Evolutionary conservation across 2,329 filamentous ascomycete species (phyloP).

Genomic region (Furcasterigmium sp.): DNA sequence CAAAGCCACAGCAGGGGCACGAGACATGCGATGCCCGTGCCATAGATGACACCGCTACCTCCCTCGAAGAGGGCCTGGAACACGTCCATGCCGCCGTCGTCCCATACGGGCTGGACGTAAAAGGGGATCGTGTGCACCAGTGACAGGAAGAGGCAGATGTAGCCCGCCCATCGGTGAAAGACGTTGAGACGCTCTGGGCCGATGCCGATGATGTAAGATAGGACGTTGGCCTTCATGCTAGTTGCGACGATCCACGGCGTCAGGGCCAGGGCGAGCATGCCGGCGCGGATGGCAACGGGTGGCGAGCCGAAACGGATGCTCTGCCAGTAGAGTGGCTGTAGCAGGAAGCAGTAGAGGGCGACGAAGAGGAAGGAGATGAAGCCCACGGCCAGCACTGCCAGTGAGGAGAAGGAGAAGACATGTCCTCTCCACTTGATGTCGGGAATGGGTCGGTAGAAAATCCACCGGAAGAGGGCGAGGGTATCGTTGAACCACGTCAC

Average conservation of each 20-base stretch:
- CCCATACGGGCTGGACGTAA: slow-evolving; percentile 82
- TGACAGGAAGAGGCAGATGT: slow-evolving; percentile 76
- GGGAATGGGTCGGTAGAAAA: slow-evolving; percentile 84
- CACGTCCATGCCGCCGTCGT: slow-evolving; percentile 65
- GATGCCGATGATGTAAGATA: slow-evolving; percentile 81
- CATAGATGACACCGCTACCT: slow-evolving; percentile 68
- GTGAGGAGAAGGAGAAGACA: slow-evolving; percentile 74
- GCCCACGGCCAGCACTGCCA: slow-evolving; percentile 66
- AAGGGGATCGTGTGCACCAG: slow-evolving; percentile 85
- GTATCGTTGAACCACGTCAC: slow-evolving; percentile 70
- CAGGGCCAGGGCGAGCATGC: slow-evolving; percentile 88
- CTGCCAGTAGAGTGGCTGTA: slow-evolving; percentile 83
- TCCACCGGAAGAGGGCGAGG: slow-evolving; percentile 77
- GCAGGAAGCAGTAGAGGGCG: slow-evolving; percentile 77
- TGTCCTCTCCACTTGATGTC: slow-evolving; percentile 63
- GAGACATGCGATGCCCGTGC: slow-evolving; percentile 76
- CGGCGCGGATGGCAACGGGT: slow-evolving; percentile 77
- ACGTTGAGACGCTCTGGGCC: slow-evolving; percentile 90
- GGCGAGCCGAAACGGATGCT: slow-evolving; percentile 85
- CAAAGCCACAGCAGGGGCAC: slow-evolving; percentile 81
- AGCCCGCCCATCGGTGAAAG: slow-evolving; percentile 86
- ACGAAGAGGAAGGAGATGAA: slow-evolving; percentile 66
- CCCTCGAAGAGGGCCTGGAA: slow-evolving; percentile 66
- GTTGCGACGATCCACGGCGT: slow-evolving; percentile 89
- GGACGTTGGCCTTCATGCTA: slow-evolving; percentile 84